A percentile compares a stretch with the other conserved stretches of the same genome.
Evolutionary conservation across 2,329 filamentous ascomycete genomes (phyloP).

Genomic region (Ophiosphaerella herpotricha): DNA sequence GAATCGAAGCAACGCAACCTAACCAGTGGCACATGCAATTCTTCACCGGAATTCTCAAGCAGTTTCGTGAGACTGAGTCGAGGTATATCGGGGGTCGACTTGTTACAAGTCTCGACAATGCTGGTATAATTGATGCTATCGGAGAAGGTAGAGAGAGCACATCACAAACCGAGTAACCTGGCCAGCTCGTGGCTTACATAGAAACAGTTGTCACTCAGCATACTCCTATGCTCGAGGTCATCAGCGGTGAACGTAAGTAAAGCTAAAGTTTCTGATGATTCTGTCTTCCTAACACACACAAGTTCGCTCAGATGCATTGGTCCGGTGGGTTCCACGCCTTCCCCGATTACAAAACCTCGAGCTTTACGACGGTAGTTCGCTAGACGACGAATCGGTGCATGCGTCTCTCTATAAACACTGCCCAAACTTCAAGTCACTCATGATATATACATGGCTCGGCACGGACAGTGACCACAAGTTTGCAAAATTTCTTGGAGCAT

Average conservation of each 20-base stretch:
- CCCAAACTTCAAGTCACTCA: slow-evolving; percentile 64
- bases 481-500: slow-evolving; percentile 61
- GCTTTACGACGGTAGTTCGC: slow-evolving; percentile 64
- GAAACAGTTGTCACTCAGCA: slow-evolving; percentile 51
- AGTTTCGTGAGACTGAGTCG: slow-evolving; percentile 46
- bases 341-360: slow-evolving; percentile 63
- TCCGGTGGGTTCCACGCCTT: slow-evolving; percentile 63
- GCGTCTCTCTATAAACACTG: slow-evolving; percentile 62
- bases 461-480: slow-evolving; percentile 61
- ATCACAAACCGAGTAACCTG: slow-evolving; percentile 1
- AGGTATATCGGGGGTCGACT: slow-evolving; percentile 31
- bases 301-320: slow-evolving; percentile 59
- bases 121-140: slow-evolving; percentile 53
- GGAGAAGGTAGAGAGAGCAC: slow-evolving; percentile 50
- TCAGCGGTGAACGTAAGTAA: slow-evolving; percentile 57
- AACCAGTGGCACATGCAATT: slow-evolving; percentile 48
- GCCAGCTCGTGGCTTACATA: slow-evolving; percentile 11
- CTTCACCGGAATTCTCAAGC: slow-evolving; percentile 55
- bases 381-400: slow-evolving; percentile 60
- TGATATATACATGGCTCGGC: slow-evolving; percentile 59
- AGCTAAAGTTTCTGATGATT: background rate
- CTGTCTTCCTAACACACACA: slow-evolving; percentile 9
- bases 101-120: slow-evolving; percentile 45
- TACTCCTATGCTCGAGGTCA: slow-evolving; percentile 61
- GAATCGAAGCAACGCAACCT: too few relatives aligned